Evolutionary conservation across 257 asterid species (phyloP), one percentile per base, ranked within the genome.

Genomic region (Linaria vulgaris): DNA sequence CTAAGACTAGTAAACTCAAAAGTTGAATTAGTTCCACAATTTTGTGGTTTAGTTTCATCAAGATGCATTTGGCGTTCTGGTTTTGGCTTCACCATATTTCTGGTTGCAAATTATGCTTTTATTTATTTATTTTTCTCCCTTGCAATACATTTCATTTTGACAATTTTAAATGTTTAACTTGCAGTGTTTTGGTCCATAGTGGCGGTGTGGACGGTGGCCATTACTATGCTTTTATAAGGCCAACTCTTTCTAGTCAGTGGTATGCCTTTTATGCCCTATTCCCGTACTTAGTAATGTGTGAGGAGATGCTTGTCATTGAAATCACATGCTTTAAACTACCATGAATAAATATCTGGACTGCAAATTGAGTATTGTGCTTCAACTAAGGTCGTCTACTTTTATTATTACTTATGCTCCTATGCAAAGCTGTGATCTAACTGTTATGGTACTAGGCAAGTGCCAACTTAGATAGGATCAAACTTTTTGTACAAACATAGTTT

Each of bases 201-300:
- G 85, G 85, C 38, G 85, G 82, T 43, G 82, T 80, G 76, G 80
- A 80, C 5, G 78, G 82, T 20, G 85, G 85, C 31, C 82, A 76
- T 71, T 80, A 80, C 71, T 74, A 74, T 68, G 85, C 76, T 59
- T 74, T 80, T 66, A 71, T 76, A 61, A 56, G 78, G 70, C 80
- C 82, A 54, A 74, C 78, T 71, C 80, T 80, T 64, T 70, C 78
- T 64, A 72, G 69, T 64, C 76, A 74, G 70, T 80, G 85, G 85
- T 80, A 71, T 49, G 79, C 38, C 63, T 17, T 63, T 64, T 30
- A 56, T 64, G 63, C 62, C 60, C 49, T 39, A 52, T 45, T 50
- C 6, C 68, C 16, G 53, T 47, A 49, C 64, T 20, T 62, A 50
- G 45, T 20, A 39, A n/a, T 21, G 10, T 23, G 20, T 34, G 44